Evolutionary conservation across 1,139 yeast genomes (phyloP).

Genomic region (Saccharomyces uvarum): DNA sequence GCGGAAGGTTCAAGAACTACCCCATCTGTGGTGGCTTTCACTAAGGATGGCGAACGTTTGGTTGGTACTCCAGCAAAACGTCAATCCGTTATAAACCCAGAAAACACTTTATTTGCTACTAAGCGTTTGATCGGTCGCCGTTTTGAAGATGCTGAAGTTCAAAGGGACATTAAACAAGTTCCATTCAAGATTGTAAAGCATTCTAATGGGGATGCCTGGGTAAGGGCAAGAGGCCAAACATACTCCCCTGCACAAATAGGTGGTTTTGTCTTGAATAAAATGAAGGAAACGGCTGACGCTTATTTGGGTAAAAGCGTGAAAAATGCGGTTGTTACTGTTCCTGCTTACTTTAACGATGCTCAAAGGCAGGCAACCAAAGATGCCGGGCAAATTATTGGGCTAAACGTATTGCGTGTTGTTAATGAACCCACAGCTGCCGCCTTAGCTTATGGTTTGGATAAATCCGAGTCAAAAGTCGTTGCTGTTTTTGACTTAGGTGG

Average conservation of each 20-base stretch:
- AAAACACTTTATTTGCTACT: constrained; percentile 94
- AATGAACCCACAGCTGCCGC: constrained; percentile 99
- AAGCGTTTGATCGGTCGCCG: constrained; percentile 98
- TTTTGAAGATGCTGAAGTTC: constrained; percentile 92
- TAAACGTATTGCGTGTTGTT: constrained; percentile 92
- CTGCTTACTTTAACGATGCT: constrained; percentile 96
- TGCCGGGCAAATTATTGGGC: constrained; percentile 96
- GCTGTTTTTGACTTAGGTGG: constrained; percentile 97
- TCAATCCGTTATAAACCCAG: constrained; percentile 98
- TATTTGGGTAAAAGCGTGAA: constrained; percentile 76
- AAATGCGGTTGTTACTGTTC: constrained; percentile 95
- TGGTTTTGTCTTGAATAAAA: constrained; percentile 89
- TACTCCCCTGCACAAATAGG: constrained; percentile 97
- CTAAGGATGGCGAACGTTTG: constrained; percentile 89
- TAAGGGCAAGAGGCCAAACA: constrained; percentile 88
- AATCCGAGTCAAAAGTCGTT: constrained; percentile 78
- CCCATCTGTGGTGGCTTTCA: constrained; percentile 96
- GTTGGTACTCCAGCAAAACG: constrained; percentile 99
- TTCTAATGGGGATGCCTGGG: constrained; percentile 98
- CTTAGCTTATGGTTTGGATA: constrained; percentile 92
- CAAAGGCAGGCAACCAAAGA: constrained; percentile 98
- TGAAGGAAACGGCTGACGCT: constrained; percentile 91
- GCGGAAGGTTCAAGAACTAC: constrained; percentile 99
- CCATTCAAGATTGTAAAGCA: constrained; percentile 97
- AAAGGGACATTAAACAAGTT: constrained; percentile 91